Evolutionary conservation across 345 rosid genomes (phyloP), one percentile per base, ranked within the genome.

Genomic region (Eucalyptus tenuipes): DNA sequence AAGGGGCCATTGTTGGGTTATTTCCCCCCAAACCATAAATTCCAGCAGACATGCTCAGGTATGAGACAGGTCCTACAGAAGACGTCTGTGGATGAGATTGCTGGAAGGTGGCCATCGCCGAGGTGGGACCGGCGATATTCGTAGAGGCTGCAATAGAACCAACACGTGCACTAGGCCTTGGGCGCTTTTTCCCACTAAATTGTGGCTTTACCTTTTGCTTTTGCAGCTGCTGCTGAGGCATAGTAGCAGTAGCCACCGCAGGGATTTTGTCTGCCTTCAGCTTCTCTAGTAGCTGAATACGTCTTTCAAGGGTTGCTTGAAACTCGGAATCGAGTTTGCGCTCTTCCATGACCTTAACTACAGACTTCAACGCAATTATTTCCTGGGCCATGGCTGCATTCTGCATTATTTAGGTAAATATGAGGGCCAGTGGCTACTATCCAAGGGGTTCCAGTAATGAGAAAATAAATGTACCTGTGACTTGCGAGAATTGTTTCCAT

Each of bases 201-300:
- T 89, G 91, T 20, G 14, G 92, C 57, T 86, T 87, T 20, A 75
- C 7, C 82, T 20, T 75, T 75, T 75, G 27, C 47, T 75, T 75
- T 75, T 75, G 82, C 88, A 57, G 57, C 68, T 57, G 61, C 71
- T 88, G 88, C 85, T 87, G 89, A 61, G 85, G 88, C 91, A 89
- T 42, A 45, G 90, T 85, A n/a, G 90, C 88, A 75, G 47, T 75
- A 40, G 47, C 82, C 47, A 75, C 82, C 2, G 8, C 82, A 37
- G 82, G 82, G 47, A 75, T 18, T 75, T 89, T 90, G 37, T 53
- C 64, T 45, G 59, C 87, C 87, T 90, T 90, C 80, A 87, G 88
- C 87, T 94, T 95, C 94, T 96, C 97, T 55, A 97, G 94, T 91
- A 92, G 96, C 87, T 92, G 92, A 80, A 94, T 91, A 49, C 95